Base-by-base conservation (phyloP, 2,329 filamentous ascomycete species). In the Zymoseptoria brevis region DNA sequence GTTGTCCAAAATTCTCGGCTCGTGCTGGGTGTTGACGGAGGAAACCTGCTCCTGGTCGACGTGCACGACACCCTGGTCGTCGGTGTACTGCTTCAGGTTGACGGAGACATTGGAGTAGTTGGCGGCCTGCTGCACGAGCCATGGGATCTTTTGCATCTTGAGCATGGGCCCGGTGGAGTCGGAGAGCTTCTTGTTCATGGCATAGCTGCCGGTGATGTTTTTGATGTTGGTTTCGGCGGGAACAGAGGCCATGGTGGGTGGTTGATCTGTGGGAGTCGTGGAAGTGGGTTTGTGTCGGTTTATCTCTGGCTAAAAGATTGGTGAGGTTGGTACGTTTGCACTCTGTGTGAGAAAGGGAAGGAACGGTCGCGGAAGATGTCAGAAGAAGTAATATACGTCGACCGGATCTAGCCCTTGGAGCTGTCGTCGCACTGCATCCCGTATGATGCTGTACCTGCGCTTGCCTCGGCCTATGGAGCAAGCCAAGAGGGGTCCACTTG, bases 121-220 rank as follows among this genome's bases (percentile, higher is more conserved):
- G 72, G 95, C 84, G 61, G 82, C 84, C 77, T 73, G 66, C 22
- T 69, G 69, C 24, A 74, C 66, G 19, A 74, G 61, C 64, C 67
- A 74, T 58, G 74, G 71, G 49, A 80, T 68, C 64, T 75, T 74
- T 68, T 80, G 77, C 66, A 93, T 81, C 54, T 80, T 71, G 60
- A 96, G 85, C 62, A 87, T 82, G 1, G 84, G 78, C 61, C 91
- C 88, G 53, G 85, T 77, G 64, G 80, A 76, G 74, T 88, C 86
- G 60, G 88, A 91, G 66, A 91, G 79, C 62, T 77, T 75, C 72
- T 88, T 88, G 81, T 94, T 92, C 89, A 92, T 82, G 60, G 79
- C 73, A 81, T 86, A 92, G 69, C 81, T 83, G 63, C 88, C 89
- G 67, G 75, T 84, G 67, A 92, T 81, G 77, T 90, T 80, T 64